Evolutionary conservation across 805 yeast genomes (phyloP).

Genomic region (Candida oleophila): DNA sequence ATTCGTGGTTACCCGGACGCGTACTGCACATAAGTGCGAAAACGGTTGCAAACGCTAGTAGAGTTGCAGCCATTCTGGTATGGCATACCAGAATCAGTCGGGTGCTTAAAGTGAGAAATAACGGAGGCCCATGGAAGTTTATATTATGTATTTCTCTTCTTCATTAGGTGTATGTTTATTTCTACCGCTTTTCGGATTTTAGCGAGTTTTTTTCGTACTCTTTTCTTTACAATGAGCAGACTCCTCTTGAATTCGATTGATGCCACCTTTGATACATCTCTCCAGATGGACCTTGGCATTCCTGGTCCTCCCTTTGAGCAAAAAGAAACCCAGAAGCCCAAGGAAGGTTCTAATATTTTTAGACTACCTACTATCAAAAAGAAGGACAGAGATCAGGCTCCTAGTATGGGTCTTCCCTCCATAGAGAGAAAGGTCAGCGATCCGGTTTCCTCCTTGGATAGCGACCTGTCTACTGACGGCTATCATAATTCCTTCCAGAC

Average conservation of each 20-base stretch:
- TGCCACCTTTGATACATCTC: conserved; percentile 12
- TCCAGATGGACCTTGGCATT: conserved; percentile 4
- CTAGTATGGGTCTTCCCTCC: no score
- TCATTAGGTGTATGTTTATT: not conserved
- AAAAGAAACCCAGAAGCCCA: not conserved
- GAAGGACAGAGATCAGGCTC: not conserved
- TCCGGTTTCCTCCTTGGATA: no score
- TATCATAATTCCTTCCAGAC: no score
- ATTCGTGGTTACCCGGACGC: conserved; percentile 6
- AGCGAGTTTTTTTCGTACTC: not conserved
- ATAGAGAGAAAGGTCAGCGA: not conserved
- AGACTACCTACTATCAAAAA: conserved; percentile 1
- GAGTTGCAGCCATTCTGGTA: not conserved
- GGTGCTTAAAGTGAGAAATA: no score
- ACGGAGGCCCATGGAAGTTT: not conserved
- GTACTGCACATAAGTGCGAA: conserved; percentile 11
- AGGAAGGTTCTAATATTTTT: not conserved
- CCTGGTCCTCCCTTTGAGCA: conserved; percentile 6
- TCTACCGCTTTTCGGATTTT: not conserved
- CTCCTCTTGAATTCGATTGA: conserved; percentile 15
- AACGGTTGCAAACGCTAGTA: not conserved
- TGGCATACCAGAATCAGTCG: not conserved
- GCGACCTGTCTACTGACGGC: no score
- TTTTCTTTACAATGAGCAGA: not conserved
- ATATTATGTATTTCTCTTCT: not conserved